Evolutionary conservation across 345 rosid species (phyloP).

Genomic region (Clarkia xantiana): DNA sequence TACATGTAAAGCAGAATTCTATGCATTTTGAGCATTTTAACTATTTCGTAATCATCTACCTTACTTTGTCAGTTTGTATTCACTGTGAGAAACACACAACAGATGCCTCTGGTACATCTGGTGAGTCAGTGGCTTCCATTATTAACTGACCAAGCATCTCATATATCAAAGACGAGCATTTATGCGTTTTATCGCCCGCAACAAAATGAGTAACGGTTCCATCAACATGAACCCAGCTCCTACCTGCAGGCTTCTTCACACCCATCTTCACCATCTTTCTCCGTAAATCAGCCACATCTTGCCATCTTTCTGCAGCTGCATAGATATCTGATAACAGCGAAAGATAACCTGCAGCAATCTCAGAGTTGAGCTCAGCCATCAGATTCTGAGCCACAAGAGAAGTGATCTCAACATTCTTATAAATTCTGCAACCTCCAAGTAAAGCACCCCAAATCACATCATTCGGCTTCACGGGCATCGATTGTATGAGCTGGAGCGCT

Average conservation of each 20-base stretch:
- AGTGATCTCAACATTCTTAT: slow-evolving; percentile 37
- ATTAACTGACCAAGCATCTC: slow-evolving; percentile 17
- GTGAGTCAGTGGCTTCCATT: slow-evolving; percentile 11
- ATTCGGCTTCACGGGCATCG: slow-evolving; percentile 49
- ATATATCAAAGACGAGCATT: slow-evolving; percentile 14
- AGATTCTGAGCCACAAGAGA: slow-evolving; percentile 22
- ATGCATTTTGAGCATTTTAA: too few relatives aligned
- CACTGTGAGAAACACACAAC: too few relatives aligned
- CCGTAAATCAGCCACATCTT: slow-evolving; percentile 21
- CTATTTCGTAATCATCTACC: too few relatives aligned
- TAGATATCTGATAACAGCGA: slow-evolving; percentile 26
- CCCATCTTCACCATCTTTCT: slow-evolving; percentile 35
- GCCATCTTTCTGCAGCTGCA: slow-evolving; percentile 28
- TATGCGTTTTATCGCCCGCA: slow-evolving; percentile 34
- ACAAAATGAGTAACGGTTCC: slow-evolving; percentile 43
- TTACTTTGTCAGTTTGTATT: too few relatives aligned
- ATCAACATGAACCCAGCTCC: slow-evolving; percentile 40
- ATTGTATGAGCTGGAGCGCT: slow-evolving; percentile 23
- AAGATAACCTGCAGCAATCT: slow-evolving; percentile 23
- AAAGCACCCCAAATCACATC: slow-evolving; percentile 57
- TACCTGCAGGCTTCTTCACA: slow-evolving; percentile 38
- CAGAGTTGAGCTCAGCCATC: slow-evolving; percentile 26
- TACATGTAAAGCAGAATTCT: too few relatives aligned
- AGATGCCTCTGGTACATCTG: slow-evolving; percentile 7
- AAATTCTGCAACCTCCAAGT: slow-evolving; percentile 43